These are phyloP conservation scores for Adansonia madagascariensis DNA, from an alignment of 441 rosid genomes.

Conservation along the genomic window DNA sequence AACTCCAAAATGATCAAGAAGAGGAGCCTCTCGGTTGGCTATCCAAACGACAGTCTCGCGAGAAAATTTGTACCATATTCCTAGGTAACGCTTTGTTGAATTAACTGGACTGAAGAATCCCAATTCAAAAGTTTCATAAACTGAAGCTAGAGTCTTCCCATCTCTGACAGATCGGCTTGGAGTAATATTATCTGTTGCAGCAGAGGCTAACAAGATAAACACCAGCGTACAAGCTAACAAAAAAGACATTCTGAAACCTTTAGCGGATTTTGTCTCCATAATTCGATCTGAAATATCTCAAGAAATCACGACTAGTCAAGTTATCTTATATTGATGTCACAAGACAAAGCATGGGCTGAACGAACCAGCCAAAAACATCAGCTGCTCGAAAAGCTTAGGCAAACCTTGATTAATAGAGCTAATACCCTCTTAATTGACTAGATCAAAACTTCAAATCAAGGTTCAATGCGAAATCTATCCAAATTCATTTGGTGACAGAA, in stretches of 20 bases:
- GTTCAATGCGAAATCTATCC: background rate
- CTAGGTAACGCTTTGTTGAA: constrained; percentile 35
- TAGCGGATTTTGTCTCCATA: constrained; percentile 14
- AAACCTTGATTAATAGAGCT: background rate
- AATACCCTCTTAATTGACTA: no score
- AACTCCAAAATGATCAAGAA: constrained; percentile 25
- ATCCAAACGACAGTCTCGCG: constrained; percentile 34
- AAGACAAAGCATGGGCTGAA: background rate
- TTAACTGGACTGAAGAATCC: constrained; percentile 38
- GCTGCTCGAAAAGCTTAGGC: background rate
- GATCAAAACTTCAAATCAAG: background rate
- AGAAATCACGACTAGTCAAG: background rate
- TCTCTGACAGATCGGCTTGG: constrained; percentile 29
- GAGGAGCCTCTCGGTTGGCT: constrained; percentile 38
- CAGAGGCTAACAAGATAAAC: background rate
- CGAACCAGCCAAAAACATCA: background rate
- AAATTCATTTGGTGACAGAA: background rate
- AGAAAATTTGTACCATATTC: constrained; percentile 35
- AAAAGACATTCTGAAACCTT: background rate
- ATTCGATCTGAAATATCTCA: background rate
- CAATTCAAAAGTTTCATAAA: background rate
- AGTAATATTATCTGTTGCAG: constrained; percentile 29
- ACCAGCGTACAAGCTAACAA: background rate
- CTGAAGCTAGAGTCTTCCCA: constrained; percentile 13
- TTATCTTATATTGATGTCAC: background rate